Percentiles rank a stretch among this genome's conserved stretches.
phyloP scores from a whole-genome alignment of 2,329 filamentous ascomycete species.

The Alternaria metachromatica region DNA sequence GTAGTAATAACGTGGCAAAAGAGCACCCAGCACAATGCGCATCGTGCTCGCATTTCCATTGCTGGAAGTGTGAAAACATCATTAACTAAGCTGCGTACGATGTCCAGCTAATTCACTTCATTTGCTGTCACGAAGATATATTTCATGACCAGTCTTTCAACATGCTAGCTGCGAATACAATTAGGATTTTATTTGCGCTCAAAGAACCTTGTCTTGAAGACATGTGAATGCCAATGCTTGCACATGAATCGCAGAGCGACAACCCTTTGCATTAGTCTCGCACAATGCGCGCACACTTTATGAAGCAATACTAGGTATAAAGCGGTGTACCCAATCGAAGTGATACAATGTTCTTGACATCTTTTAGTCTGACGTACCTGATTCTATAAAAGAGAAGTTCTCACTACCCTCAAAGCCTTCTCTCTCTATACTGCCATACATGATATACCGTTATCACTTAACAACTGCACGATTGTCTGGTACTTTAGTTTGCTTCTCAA shows the following conservation, averaged over 20 bases:
- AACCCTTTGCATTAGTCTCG: neutral
- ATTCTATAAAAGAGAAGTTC: neutral
- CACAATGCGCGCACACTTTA: neutral
- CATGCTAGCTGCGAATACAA: neutral
- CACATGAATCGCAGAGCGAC: neutral
- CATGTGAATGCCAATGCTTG: neutral
- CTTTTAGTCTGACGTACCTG: neutral
- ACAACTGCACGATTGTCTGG: neutral
- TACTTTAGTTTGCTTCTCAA: neutral
- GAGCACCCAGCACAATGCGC: neutral
- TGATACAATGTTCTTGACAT: neutral
- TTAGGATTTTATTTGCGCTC: neutral
- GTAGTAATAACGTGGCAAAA: neutral
- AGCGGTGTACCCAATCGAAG: neutral
- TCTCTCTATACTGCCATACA: neutral
- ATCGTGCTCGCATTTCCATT: neutral
- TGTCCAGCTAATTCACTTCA: neutral
- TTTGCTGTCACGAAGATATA: neutral
- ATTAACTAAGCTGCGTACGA: neutral
- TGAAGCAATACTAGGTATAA: neutral
- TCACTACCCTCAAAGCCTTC: neutral
- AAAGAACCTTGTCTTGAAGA: neutral
- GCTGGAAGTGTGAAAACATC: conserved; percentile 1
- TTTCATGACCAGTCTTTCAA: neutral
- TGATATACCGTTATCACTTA: neutral